Percentiles rank a stretch among this genome's conserved stretches.
These are phyloP conservation scores for Moricandia arvensis DNA, from an alignment of 345 rosid species.

Conservation along the genomic window DNA sequence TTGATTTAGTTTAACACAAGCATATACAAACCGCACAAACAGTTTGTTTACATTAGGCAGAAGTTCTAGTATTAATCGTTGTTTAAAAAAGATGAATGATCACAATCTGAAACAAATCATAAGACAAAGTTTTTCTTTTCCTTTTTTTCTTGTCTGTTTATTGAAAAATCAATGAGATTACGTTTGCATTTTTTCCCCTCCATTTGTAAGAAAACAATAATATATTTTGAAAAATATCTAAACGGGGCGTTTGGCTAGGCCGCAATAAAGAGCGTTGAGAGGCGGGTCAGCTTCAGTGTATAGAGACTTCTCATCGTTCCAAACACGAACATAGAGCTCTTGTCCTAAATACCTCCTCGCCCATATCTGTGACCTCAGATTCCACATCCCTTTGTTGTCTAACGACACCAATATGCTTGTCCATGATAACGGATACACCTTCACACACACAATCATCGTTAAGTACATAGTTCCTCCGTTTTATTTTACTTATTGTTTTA, in stretches of 20 bases:
- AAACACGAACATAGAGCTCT: conserved; percentile 68
- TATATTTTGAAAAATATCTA: conserved; percentile 8
- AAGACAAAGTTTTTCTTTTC: neutral
- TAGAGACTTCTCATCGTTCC: conserved; percentile 49
- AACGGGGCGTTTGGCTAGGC: conserved; percentile 35
- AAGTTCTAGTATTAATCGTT: neutral
- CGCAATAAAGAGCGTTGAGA: conserved; percentile 42
- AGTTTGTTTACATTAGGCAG: neutral
- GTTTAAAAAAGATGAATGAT: neutral
- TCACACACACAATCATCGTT: conserved; percentile 14
- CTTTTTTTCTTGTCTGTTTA: conserved; percentile 21
- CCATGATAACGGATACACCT: conserved; percentile 81
- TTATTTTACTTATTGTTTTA: no score
- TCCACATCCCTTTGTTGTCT: conserved; percentile 97
- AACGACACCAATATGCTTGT: conserved; percentile 62
- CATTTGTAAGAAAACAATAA: neutral
- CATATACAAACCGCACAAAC: neutral
- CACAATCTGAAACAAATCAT: neutral
- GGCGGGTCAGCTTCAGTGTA: conserved; percentile 46
- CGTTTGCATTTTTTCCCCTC: neutral
- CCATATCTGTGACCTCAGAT: conserved; percentile 81
- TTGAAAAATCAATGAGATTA: conserved; percentile 11
- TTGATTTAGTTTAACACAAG: neutral
- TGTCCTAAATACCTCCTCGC: conserved; percentile 66
- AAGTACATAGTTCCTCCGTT: no score